Evolutionary conservation across 2,329 filamentous ascomycete species (phyloP).

Genomic region (Lasiodiplodia citricola): DNA sequence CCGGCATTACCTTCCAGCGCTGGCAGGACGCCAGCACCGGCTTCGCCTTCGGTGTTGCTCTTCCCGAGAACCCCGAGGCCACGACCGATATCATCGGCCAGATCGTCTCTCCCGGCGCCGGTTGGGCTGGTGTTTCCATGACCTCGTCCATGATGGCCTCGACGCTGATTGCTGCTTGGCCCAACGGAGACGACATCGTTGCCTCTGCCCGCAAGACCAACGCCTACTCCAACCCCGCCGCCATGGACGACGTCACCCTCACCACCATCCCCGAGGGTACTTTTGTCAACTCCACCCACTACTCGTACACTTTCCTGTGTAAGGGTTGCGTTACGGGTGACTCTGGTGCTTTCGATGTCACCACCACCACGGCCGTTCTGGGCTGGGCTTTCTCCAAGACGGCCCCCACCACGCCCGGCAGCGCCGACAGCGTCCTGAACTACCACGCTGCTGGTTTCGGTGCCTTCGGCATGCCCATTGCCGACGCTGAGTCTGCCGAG

Average conservation of each 20-base stretch:
- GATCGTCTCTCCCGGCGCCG: conserved; percentile 52
- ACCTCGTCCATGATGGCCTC: conserved; percentile 56
- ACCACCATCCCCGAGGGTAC: conserved; percentile 58
- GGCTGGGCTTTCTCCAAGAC: conserved; percentile 40
- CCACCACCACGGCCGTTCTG: conserved; percentile 34
- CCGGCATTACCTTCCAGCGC: conserved; percentile 40
- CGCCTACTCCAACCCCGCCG: conserved; percentile 57
- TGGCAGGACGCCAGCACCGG: conserved; percentile 43
- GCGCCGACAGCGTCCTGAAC: conserved; percentile 33
- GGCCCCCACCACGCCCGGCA: conserved; percentile 35
- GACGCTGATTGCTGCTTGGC: conserved; percentile 61
- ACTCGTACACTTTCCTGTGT: conserved; percentile 63
- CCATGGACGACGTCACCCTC: conserved; percentile 48
- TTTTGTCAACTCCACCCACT: conserved; percentile 59
- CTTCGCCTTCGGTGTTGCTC: conserved; percentile 57
- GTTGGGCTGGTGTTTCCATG: conserved; percentile 59
- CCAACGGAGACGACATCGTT: conserved; percentile 54
- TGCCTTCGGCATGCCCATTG: conserved; percentile 38
- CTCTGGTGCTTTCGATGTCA: conserved; percentile 35
- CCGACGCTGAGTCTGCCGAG: conserved; percentile 39
- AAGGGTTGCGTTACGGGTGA: conserved; percentile 41
- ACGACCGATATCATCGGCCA: conserved; percentile 61
- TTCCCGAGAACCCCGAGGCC: conserved; percentile 52
- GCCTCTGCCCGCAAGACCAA: conserved; percentile 53
- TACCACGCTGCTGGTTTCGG: conserved; percentile 43